Evolutionary conservation across 2,329 filamentous ascomycete species (phyloP).

Genomic region (Nemania abortiva): DNA sequence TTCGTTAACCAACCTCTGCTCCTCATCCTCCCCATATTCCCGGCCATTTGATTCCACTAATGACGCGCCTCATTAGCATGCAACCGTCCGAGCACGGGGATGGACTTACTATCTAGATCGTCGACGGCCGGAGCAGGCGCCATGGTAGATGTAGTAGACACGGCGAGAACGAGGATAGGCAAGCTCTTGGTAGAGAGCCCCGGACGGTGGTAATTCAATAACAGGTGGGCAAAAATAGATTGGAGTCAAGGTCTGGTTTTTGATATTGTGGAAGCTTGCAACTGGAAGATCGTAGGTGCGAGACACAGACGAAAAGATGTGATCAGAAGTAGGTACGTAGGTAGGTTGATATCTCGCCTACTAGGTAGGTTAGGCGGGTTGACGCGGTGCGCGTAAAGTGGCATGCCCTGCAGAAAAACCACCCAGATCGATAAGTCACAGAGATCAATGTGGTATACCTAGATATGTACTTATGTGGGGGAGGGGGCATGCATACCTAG

Average conservation of each 20-base stretch:
- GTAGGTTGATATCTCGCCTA: too few species aligned
- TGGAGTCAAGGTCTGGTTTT: not conserved
- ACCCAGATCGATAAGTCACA: too few species aligned
- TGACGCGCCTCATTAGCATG: conserved; percentile 39
- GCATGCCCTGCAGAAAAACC: not conserved
- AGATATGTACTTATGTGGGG: not conserved
- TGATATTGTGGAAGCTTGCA: conserved; percentile 14
- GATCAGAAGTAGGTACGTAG: not conserved
- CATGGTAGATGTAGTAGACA: conserved; percentile 53
- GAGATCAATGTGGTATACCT: too few species aligned
- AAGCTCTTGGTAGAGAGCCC: not conserved
- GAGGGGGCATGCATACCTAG: too few species aligned
- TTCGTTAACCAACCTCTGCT: conserved; percentile 94
- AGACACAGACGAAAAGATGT: not conserved
- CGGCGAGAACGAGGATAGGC: not conserved
- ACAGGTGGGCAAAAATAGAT: not conserved
- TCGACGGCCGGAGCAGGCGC: conserved; percentile 62
- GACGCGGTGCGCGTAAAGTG: conserved; percentile 52
- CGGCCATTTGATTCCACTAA: conserved; percentile 64
- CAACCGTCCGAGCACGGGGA: conserved; percentile 2
- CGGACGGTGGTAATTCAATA: not conserved
- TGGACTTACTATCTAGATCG: conserved; percentile 62
- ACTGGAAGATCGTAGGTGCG: conserved; percentile 2
- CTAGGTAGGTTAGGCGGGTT: not conserved
- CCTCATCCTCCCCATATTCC: conserved; percentile 78